Percentiles rank a stretch among this genome's conserved stretches.
Conservation (phyloP, 2,329 filamentous ascomycete species). For the Cladophialophora carrionii region DNA sequence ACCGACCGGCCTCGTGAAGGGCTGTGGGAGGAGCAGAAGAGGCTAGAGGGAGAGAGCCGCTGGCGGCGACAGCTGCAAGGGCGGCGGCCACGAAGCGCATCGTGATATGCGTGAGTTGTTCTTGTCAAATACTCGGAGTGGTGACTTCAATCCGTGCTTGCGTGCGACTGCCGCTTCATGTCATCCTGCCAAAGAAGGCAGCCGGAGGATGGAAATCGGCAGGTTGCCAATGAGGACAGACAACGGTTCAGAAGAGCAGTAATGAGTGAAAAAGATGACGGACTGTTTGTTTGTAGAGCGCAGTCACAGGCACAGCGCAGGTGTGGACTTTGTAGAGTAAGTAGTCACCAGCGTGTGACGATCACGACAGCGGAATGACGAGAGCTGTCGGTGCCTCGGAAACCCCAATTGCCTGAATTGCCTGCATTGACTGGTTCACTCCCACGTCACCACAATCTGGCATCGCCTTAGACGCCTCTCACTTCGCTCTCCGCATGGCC, state of each 20-base stretch:
- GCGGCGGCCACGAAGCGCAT: slow-evolving; percentile 21
- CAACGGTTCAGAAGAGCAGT: not conserved
- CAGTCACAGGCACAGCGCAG: not conserved
- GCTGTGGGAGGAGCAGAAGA: slow-evolving; percentile 40
- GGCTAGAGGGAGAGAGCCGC: slow-evolving; percentile 25
- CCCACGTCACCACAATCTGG: not conserved
- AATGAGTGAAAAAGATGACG: not conserved
- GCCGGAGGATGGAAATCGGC: not conserved
- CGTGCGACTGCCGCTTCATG: not conserved
- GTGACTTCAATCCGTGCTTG: not conserved
- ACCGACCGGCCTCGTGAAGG: slow-evolving; percentile 83
- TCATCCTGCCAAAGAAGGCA: not conserved
- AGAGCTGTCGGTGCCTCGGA: slow-evolving; percentile 3
- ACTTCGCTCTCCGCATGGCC: not conserved
- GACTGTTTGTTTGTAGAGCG: not conserved
- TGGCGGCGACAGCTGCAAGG: slow-evolving; percentile 26
- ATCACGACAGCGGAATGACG: not conserved
- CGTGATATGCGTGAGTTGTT: not conserved
- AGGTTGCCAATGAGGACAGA: not conserved
- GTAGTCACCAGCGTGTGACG: not conserved
- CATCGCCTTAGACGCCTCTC: not conserved
- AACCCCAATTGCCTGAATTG: not conserved
- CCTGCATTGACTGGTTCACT: not conserved
- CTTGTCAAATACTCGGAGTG: not conserved
- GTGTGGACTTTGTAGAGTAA: no score